Conservation (phyloP, 805 yeast genomes). For the Ogataea paradorogensis region DNA sequence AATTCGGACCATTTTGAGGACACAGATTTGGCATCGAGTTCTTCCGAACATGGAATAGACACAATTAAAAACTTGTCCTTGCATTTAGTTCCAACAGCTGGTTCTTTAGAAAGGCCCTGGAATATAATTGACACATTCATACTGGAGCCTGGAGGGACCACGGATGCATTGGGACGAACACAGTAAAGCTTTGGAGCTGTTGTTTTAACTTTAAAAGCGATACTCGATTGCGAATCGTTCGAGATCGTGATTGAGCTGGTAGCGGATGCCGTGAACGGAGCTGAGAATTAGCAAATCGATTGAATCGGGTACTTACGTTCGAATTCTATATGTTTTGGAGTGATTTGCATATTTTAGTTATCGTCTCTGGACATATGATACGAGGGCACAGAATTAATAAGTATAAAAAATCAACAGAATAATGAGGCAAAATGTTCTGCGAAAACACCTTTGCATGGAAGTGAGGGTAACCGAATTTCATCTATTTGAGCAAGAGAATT, state of each 20-base stretch:
- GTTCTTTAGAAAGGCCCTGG: slow-evolving; percentile 78
- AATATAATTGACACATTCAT: slow-evolving; percentile 77
- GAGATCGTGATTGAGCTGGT: slow-evolving; percentile 58
- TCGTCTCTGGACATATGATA: slow-evolving; percentile 2
- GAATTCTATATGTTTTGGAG: slow-evolving; percentile 72
- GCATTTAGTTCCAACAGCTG: slow-evolving; percentile 70
- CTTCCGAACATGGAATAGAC: slow-evolving; percentile 70
- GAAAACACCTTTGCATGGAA: slow-evolving; percentile 9
- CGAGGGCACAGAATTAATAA: slow-evolving; percentile 7
- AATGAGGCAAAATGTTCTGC: slow-evolving; percentile 13
- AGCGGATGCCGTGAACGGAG: slow-evolving; percentile 71
- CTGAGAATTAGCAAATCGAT: slow-evolving; percentile 34
- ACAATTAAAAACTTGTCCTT: slow-evolving; percentile 91
- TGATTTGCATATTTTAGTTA: slow-evolving; percentile 54
- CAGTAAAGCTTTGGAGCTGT: slow-evolving; percentile 95
- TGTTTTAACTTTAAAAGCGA: slow-evolving; percentile 95
- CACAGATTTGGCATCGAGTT: slow-evolving; percentile 51
- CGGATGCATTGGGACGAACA: slow-evolving; percentile 92
- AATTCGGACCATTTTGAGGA: slow-evolving; percentile 75
- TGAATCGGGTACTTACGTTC: slow-evolving; percentile 54
- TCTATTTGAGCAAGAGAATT: neutral
- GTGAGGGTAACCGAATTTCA: slow-evolving; percentile 13
- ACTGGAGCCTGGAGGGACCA: slow-evolving; percentile 70
- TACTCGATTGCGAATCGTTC: slow-evolving; percentile 52
- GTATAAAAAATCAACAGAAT: slow-evolving; percentile 11